Evolutionary conservation across 345 rosid genomes (phyloP), one percentile per base, ranked within the genome.

Genomic region (Raphanus raphanistrum): DNA sequence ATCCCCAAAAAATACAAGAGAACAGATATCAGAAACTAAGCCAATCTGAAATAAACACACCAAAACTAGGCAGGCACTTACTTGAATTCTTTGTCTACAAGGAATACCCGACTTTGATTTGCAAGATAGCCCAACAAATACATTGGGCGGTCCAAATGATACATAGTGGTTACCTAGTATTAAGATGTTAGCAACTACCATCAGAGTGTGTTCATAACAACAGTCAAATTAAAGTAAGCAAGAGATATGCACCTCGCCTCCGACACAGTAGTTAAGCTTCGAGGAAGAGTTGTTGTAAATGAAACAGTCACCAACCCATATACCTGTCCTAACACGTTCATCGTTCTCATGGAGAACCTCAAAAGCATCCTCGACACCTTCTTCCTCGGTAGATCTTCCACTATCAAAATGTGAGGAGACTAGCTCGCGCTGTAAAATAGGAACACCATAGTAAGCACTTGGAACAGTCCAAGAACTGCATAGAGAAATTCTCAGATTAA

Each of bases 221-320:
- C 43, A 68, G 38, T 16, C 25, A 41, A 63, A 70, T 32, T n/a
- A 43, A 54, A 75, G 64, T 25, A 41, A 70, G 27, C 67, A 75
- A 74, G 61, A 68, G 38, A 12, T 5, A 41, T 43, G 69, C 16
- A 96, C 99, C 99, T 96, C 98, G 69, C 99, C 99, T 77, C 99
- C 98, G 52, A 96, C 98, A 83, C 99, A 93, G 74, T 96, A 96
- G 82, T 96, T 96, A 71, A 96, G 98, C 78, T 97, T 93, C 98
- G 94, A 93, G 7, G 98, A 84, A 62, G 98, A 86, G 83, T 96
- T 96, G 85, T 89, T 96, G 85, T 93, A 96, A 79, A 96, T 96
- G 81, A 96, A 96, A 87, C 99, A 96, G 82, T 96, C 99, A 77
- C 98, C 99, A 84, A 96, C 99, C 99, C 98, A 96, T 60, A 93